phyloP scores from a whole-genome alignment of 768 basidiomycete species.

The Pleurotus ostreatus region DNA sequence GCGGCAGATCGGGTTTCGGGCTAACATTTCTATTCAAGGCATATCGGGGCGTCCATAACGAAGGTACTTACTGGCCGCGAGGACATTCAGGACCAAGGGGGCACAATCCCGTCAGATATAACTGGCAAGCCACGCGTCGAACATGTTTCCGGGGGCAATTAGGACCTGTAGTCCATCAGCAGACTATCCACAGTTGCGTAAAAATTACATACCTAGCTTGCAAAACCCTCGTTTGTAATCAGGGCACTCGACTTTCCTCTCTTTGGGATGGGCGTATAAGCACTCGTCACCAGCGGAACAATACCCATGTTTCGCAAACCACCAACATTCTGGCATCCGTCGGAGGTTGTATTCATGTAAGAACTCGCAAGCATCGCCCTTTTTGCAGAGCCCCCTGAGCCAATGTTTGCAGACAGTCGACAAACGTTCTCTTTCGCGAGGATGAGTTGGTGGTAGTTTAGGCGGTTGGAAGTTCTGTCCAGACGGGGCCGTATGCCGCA shows the following conservation, averaged over 20 bases:
- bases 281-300: constrained; percentile 98
- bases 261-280: constrained; percentile 92
- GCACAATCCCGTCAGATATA: constrained; percentile 91
- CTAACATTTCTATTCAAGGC: constrained; percentile 30
- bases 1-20: constrained; percentile 72
- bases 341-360: constrained; percentile 98
- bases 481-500: constrained; percentile 89
- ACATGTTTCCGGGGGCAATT: constrained; percentile 90
- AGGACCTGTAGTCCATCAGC: constrained; percentile 52
- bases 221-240: constrained; percentile 97
- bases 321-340: constrained; percentile 99
- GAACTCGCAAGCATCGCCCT: constrained; percentile 97
- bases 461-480: constrained; percentile 87
- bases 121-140: constrained; percentile 84
- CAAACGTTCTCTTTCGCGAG: constrained; percentile 76
- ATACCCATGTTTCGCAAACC: constrained; percentile 97
- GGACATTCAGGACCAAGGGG: constrained; percentile 86
- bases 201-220: constrained; percentile 66
- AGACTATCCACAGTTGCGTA: not conserved
- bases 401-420: constrained; percentile 99
- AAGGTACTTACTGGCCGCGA: constrained; percentile 71
- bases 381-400: constrained; percentile 96
- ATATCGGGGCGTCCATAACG: too few species aligned
- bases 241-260: constrained; percentile 88
- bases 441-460: constrained; percentile 76